Evolutionary conservation across 2,329 filamentous ascomycete genomes (phyloP), one percentile per base, ranked within the genome.

Genomic region (Pseudocercospora fuligena): DNA sequence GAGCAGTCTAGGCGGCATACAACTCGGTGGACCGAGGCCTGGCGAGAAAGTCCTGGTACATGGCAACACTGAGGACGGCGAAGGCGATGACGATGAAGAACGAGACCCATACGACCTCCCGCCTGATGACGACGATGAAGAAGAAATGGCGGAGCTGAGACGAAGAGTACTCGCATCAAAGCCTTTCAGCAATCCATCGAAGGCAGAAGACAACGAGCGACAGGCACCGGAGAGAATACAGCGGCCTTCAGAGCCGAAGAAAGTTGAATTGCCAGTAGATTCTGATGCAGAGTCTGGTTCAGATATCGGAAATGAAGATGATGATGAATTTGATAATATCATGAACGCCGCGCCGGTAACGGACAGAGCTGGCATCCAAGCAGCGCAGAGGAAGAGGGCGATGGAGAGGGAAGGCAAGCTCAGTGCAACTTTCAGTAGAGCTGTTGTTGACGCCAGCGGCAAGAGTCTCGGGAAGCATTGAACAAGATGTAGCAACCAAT

Each of bases 61-160:
- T 33, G 76, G 76, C n/a, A 77, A 81, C n/a, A 80, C 80, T 0
- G 80, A 81, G 0, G 82, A 71, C 0, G 76, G 77, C 2, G 79
- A 82, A 23, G 82, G 83, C 16, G 80, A 83, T 27, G 80, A 82
- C 21, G 82, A 84, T 16, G 79, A 83, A 31, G 80, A 86, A 23
- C 79, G 84, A 71, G 92, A 95, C 73, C 89, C 89, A 0, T 94
- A 90, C 73, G 90, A 88, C 62, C 86, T 97, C 54, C 93, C 93
- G 9, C 91, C 93, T 63, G 78, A 79, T 4, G 90, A 92, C 72
- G 92, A 92, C 64, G 90, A 97, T 65, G 93, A 96, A 73, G 91
- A 92, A 61, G 90, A 93, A 76, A 98, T 98, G 94, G 94, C 92
- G 40, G 94, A 97, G 75, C 90, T 99, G 61, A 88, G 95, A 58